These are phyloP conservation scores for Dioscorea dumetorum DNA, from an alignment of 106 monocot genomes.

Conservation along the genomic window DNA sequence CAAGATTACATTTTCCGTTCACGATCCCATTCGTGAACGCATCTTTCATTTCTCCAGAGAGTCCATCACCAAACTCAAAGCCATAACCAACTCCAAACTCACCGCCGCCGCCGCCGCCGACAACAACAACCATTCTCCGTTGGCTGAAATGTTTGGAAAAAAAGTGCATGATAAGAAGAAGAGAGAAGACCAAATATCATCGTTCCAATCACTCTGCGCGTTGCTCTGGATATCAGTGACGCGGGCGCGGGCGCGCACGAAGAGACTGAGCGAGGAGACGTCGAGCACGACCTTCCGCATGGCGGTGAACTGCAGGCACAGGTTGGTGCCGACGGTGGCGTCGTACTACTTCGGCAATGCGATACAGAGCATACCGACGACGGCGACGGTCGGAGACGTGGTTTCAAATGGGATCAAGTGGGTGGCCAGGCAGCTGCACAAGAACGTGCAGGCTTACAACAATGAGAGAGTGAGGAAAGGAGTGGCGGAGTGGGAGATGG, in stretches of 20 bases:
- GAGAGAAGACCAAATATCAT: slow-evolving; percentile 33
- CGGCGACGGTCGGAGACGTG: slow-evolving; percentile 50
- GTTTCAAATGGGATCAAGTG: slow-evolving; percentile 32
- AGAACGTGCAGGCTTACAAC: slow-evolving; percentile 33
- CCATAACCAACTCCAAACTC: neutral
- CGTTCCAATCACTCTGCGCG: slow-evolving; percentile 86
- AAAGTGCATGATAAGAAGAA: slow-evolving; percentile 23
- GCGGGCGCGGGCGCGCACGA: slow-evolving; percentile 29
- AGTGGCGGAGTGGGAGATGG: slow-evolving; percentile 59
- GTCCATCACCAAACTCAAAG: slow-evolving; percentile 50
- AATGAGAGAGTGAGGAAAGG: slow-evolving; percentile 24
- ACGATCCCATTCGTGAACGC: slow-evolving; percentile 54
- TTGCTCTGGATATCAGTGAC: slow-evolving; percentile 72
- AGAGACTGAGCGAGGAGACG: slow-evolving; percentile 18
- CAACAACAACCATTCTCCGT: slow-evolving; percentile 12
- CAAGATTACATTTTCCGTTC: slow-evolving; percentile 40
- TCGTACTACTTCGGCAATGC: slow-evolving; percentile 88
- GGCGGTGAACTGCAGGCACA: slow-evolving; percentile 87
- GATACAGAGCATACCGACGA: slow-evolving; percentile 73
- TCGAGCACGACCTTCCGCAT: slow-evolving; percentile 48
- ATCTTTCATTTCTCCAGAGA: slow-evolving; percentile 58
- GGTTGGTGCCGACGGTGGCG: slow-evolving; percentile 46
- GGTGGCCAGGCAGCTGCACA: slow-evolving; percentile 49
- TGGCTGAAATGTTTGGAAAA: slow-evolving; percentile 33
- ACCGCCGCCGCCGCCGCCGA: neutral